Percentiles rank a stretch among this genome's conserved stretches.
phyloP scores from a whole-genome alignment of 192 early-diverging fungal genomes.

The Coemansia umbellata region DNA sequence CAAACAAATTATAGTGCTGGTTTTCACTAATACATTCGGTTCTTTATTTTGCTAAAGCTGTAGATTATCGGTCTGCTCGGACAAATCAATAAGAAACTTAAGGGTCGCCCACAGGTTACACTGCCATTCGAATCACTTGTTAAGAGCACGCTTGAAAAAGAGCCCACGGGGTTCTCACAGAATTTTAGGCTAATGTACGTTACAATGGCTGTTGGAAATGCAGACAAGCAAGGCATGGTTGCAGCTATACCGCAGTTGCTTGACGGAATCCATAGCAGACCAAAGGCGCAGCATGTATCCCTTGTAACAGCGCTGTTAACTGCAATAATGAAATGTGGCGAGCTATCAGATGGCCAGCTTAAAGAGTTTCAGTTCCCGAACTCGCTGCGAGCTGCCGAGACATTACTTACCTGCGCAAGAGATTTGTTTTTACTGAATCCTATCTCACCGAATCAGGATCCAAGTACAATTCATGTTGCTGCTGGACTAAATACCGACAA shows the following conservation, averaged over 20 bases:
- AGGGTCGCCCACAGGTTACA: constrained; percentile 55
- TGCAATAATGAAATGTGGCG: constrained; percentile 43
- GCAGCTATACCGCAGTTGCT: constrained; percentile 60
- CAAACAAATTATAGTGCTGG: background rate
- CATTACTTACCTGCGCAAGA: constrained; percentile 8
- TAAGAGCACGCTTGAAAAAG: constrained; percentile 53
- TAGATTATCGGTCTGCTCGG: constrained; percentile 72
- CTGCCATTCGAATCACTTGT: constrained; percentile 62
- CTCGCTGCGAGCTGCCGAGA: background rate
- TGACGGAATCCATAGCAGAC: constrained; percentile 55
- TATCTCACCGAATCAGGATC: background rate
- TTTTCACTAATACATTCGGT: background rate
- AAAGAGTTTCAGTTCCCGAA: constrained; percentile 1
- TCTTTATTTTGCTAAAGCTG: background rate
- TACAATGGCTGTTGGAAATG: constrained; percentile 66
- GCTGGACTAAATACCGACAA: constrained; percentile 14
- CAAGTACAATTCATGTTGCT: background rate
- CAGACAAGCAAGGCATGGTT: constrained; percentile 44
- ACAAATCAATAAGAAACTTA: constrained; percentile 84
- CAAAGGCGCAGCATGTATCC: constrained; percentile 56
- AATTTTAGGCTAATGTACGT: constrained; percentile 85
- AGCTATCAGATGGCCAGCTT: constrained; percentile 19
- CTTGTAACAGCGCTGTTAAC: constrained; percentile 63
- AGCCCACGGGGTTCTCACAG: constrained; percentile 55
- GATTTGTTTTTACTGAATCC: constrained; percentile 25